These are phyloP conservation scores for Paramarasmius palmivorus DNA, from an alignment of 1,284 basidiomycete genomes.

Conservation along the genomic window DNA sequence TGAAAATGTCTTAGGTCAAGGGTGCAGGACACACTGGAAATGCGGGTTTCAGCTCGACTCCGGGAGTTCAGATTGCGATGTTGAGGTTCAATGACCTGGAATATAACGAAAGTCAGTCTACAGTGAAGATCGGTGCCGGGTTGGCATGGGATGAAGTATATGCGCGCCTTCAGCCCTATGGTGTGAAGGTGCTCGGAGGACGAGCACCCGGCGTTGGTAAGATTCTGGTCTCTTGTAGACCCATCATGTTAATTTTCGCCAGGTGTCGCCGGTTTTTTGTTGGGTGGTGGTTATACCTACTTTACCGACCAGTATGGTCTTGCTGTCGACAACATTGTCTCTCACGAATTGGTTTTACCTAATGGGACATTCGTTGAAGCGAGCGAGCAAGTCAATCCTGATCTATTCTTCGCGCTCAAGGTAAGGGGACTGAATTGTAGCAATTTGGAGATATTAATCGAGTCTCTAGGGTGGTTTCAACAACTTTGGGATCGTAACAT, in stretches of 20 bases:
- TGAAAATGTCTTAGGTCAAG: no score
- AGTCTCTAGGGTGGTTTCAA: neutral
- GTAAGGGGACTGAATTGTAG: no score
- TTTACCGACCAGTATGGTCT: constrained; percentile 34
- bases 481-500: constrained; percentile 12
- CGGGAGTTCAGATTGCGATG: constrained; percentile 41
- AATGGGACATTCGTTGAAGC: constrained; percentile 30
- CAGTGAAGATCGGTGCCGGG: constrained; percentile 36
- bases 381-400: no score
- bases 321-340: constrained; percentile 34
- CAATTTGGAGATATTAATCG: no score
- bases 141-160: constrained; percentile 45
- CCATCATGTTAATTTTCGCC: constrained; percentile 18
- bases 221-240: constrained; percentile 23
- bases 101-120: constrained; percentile 24
- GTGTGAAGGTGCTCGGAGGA: constrained; percentile 39
- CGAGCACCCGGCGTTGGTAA: constrained; percentile 36
- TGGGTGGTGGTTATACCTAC: constrained; percentile 34
- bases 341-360: constrained; percentile 35
- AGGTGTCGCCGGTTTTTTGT: constrained; percentile 31
- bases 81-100: constrained; percentile 30
- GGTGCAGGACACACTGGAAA: constrained; percentile 34
- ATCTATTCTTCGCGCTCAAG: no score
- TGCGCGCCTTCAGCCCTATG: constrained; percentile 25
- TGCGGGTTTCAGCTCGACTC: constrained; percentile 33